Evolutionary conservation across 2,329 filamentous ascomycete species (phyloP), one percentile per base, ranked within the genome.

Genomic region (Hypoxylon sp.): DNA sequence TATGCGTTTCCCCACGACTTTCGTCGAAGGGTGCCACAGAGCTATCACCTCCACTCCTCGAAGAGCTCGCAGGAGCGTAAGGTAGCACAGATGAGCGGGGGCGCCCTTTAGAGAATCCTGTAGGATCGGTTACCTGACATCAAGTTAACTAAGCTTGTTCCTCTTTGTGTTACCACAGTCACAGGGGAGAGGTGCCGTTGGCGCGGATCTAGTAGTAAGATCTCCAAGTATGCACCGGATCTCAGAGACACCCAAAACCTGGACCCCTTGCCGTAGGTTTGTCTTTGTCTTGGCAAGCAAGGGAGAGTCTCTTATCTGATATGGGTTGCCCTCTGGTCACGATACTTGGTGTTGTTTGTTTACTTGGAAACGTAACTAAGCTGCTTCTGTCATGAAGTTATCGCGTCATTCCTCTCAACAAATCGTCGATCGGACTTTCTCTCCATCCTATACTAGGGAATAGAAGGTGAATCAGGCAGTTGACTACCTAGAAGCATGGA

Each of bases 271-370:
- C n/a, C 17, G 3, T 19, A 6, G 10, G 2, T 17, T 41, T 5
- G 37, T 11, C n/a, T 17, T 41, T 5, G 37, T 11, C n/a, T 17
- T 20, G 37, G 37, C 37, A 41, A 20, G 37, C 6, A 41, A 41
- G 37, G 37, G 37, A 41, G 37, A 11, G n/a, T 19, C n/a, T 15
- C 37, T 41, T 41, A 41, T 41, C 37, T 41, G n/a, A 41, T 19
- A 41, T 20, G 17, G 17, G 6, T 8, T 20, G 37, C 13, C 6
- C 32, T n/a, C 32, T 37, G n/a, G 32, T 37, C 32, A 37, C 17
- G 7, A 11, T 20, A 7, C n/a, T n/a, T 20, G n/a, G 37, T 4
- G 3, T 19, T 41, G 37, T 41, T 41, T 41, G 37, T 41, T 20
- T 20, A 39, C n/a, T 10, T 41, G 17, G n/a, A 41, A 41, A 41